Conservation (phyloP, 2,329 filamentous ascomycete species). For the Beauveria varroae region DNA sequence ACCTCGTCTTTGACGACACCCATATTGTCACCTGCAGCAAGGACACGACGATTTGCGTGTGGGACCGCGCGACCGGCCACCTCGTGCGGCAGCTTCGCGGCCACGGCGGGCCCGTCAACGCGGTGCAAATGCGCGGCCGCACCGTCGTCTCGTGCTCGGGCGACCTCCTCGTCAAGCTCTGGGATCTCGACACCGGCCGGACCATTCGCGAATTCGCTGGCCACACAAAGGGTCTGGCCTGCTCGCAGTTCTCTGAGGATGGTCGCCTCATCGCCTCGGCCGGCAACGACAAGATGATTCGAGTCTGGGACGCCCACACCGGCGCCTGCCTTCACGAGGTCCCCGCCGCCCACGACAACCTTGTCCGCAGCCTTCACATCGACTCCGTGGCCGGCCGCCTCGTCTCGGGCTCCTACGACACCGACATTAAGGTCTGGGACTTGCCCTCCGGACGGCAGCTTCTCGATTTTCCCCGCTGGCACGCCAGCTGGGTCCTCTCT, state of each 20-base stretch:
- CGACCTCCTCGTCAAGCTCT: conserved; percentile 87
- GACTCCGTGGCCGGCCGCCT: conserved; percentile 81
- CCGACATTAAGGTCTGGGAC: conserved; percentile 91
- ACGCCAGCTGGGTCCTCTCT: conserved; percentile 91
- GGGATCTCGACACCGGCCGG: conserved; percentile 85
- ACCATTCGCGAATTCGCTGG: conserved; percentile 85
- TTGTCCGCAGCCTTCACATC: conserved; percentile 86
- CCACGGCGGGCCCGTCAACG: conserved; percentile 89
- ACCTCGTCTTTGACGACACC: conserved; percentile 84
- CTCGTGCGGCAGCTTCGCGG: conserved; percentile 74
- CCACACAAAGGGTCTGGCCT: conserved; percentile 88
- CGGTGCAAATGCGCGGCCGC: conserved; percentile 89
- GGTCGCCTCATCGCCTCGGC: conserved; percentile 89
- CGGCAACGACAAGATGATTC: conserved; percentile 91
- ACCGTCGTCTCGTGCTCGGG: conserved; percentile 89
- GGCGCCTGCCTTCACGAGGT: conserved; percentile 77
- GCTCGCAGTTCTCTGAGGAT: conserved; percentile 93
- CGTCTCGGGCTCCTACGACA: conserved; percentile 89
- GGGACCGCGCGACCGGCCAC: conserved; percentile 74
- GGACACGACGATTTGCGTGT: conserved; percentile 87
- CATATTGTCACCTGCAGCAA: conserved; percentile 98
- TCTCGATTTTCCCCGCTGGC: conserved; percentile 88
- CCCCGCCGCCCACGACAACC: conserved; percentile 70
- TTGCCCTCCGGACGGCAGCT: conserved; percentile 71
- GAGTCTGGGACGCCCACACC: conserved; percentile 90